A percentile compares a stretch with the other conserved stretches of the same genome.
These are phyloP conservation scores for Yamadazyma atmosphaerica DNA, from an alignment of 1,139 yeast genomes.

Conservation along the genomic window DNA sequence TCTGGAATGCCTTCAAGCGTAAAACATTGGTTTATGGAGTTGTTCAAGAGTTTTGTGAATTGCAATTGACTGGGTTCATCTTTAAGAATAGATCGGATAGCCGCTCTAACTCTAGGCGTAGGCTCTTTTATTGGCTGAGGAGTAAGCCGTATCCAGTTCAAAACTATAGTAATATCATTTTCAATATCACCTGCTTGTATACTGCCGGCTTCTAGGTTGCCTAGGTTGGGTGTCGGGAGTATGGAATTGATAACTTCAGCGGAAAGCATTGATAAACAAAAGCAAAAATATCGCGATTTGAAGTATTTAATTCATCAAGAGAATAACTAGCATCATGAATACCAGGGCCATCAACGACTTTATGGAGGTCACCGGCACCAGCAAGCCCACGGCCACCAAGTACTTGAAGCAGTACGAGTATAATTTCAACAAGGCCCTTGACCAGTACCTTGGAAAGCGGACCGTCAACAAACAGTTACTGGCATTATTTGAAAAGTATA, in stretches of 20 bases:
- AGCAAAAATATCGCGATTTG: too few relatives aligned
- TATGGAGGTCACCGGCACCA: constrained; percentile 15
- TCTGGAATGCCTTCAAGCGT: constrained; percentile 5
- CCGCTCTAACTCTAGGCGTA: constrained; percentile 36
- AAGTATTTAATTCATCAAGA: not conserved
- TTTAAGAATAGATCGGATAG: constrained; percentile 40
- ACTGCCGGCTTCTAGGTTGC: constrained; percentile 14
- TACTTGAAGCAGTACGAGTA: constrained; percentile 8
- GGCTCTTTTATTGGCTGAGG: constrained; percentile 26
- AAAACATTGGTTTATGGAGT: constrained; percentile 26
- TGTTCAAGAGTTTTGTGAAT: constrained; percentile 36
- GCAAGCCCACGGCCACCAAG: constrained; percentile 12
- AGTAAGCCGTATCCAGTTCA: constrained; percentile 35
- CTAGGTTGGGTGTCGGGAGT: constrained; percentile 13
- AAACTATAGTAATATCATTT: constrained; percentile 39
- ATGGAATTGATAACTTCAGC: constrained; percentile 7
- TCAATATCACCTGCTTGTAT: constrained; percentile 31
- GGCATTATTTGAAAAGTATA: constrained; percentile 28
- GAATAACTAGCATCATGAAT: constrained; percentile 4
- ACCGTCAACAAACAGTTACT: constrained; percentile 5
- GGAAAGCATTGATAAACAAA: not conserved
- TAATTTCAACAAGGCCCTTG: constrained; percentile 9
- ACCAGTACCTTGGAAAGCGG: constrained; percentile 11
- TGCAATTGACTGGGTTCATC: constrained; percentile 34
- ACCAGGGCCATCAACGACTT: constrained; percentile 9